Conservation (phyloP, 331 rosid genomes). For the Malus hybrid region DNA sequence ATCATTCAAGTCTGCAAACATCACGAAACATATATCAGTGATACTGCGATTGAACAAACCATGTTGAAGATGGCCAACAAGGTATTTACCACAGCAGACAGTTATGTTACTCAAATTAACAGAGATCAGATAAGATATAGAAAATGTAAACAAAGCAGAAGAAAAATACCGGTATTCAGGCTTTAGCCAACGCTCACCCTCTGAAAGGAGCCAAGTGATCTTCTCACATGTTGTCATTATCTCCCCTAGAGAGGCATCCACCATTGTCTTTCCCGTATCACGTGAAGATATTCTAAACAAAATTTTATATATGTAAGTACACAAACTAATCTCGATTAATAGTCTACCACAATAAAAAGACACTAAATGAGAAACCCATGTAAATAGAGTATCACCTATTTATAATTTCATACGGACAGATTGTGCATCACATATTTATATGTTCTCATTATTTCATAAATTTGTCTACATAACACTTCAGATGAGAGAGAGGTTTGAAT, state of each 20-base stretch:
- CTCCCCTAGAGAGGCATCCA: slow-evolving; percentile 91
- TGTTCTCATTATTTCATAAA: too few relatives aligned
- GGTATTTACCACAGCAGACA: not conserved
- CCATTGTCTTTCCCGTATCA: slow-evolving; percentile 92
- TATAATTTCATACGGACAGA: too few relatives aligned
- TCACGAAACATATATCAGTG: not conserved
- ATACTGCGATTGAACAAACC: not conserved
- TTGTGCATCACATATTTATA: too few relatives aligned
- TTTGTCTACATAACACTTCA: too few relatives aligned
- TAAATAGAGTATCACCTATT: not conserved
- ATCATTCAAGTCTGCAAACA: not conserved
- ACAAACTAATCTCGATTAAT: not conserved
- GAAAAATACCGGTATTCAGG: slow-evolving; percentile 72
- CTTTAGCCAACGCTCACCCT: slow-evolving; percentile 84
- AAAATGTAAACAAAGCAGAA: not conserved
- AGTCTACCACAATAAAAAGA: not conserved
- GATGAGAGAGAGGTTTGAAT: not conserved
- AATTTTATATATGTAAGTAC: slow-evolving; percentile 8
- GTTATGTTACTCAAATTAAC: not conserved
- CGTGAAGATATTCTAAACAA: slow-evolving; percentile 69
- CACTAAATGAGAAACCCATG: not conserved
- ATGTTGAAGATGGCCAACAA: not conserved
- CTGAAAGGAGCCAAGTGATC: slow-evolving; percentile 92
- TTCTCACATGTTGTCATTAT: slow-evolving; percentile 93
- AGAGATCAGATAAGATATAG: slow-evolving; percentile 3